Conservation (phyloP, 2,329 filamentous ascomycete genomes). For the Trichoderma koningiopsis region DNA sequence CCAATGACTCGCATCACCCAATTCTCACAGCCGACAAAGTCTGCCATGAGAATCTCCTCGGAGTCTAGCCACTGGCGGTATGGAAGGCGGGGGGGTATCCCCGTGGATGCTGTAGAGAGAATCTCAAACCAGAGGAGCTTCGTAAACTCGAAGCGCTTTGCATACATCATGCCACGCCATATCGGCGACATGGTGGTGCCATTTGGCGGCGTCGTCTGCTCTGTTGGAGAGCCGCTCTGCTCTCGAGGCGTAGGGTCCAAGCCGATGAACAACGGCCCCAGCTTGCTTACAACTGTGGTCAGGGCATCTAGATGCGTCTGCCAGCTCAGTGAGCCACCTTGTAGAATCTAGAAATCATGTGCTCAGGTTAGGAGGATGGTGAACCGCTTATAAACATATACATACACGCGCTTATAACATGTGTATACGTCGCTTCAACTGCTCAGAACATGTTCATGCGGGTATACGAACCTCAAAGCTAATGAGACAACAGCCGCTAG, state of each 20-base stretch:
- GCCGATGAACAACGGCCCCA: neutral
- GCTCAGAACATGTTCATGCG: neutral
- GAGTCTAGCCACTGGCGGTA: constrained; percentile 16
- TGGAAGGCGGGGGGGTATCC: neutral
- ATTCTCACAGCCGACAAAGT: constrained; percentile 16
- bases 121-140: constrained; percentile 19
- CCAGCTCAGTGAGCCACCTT: constrained; percentile 10
- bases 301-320: constrained; percentile 23
- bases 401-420: neutral
- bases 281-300: constrained; percentile 14
- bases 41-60: constrained; percentile 20
- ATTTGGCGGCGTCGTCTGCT: neutral
- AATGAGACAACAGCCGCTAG: constrained; percentile 22
- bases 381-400: neutral
- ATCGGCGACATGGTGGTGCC: neutral
- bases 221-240: neutral
- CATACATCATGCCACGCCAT: constrained; percentile 9
- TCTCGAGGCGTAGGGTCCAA: neutral
- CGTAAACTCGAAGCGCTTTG: constrained; percentile 16
- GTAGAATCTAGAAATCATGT: constrained; percentile 7
- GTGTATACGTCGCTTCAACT: neutral
- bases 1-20: constrained; percentile 22
- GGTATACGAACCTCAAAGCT: constrained; percentile 21
- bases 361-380: constrained; percentile 10
- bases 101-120: constrained; percentile 11